A percentile compares a stretch with the other conserved stretches of the same genome.
Evolutionary conservation across 2,329 filamentous ascomycete genomes (phyloP).

Genomic region (Septoria linicola): DNA sequence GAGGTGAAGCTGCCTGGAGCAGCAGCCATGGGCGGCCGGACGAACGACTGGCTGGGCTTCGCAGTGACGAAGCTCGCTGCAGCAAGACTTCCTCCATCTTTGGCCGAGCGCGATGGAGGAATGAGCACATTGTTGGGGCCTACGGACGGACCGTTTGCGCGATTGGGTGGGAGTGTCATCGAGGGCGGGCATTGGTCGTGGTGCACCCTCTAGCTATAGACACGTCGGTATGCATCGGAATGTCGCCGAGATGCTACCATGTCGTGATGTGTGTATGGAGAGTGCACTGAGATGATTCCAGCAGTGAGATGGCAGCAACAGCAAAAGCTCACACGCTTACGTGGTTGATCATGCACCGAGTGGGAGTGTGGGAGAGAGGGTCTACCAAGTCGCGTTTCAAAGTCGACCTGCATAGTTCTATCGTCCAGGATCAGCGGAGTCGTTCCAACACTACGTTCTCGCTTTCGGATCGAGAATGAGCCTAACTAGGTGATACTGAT

Average conservation of each 20-base stretch:
- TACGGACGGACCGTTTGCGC: constrained; percentile 35
- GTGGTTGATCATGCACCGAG: no score
- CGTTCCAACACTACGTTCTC: no score
- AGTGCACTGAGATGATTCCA: no score
- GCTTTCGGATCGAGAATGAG: no score
- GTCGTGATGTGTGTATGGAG: neutral
- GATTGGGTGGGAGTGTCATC: constrained; percentile 33
- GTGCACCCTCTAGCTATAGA: constrained; percentile 18
- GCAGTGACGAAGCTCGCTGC: constrained; percentile 57
- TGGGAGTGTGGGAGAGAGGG: no score
- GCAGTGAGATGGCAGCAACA: no score
- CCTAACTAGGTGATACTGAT: no score
- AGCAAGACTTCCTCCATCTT: constrained; percentile 58
- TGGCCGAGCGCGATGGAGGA: constrained; percentile 45
- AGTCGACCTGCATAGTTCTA: neutral
- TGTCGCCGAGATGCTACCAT: constrained; percentile 19
- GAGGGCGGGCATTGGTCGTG: constrained; percentile 23
- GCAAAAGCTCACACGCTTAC: no score
- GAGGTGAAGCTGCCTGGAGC: constrained; percentile 81
- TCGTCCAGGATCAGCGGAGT: no score
- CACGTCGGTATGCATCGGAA: constrained; percentile 28
- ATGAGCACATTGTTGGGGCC: constrained; percentile 38
- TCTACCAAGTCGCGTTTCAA: neutral
- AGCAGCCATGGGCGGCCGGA: constrained; percentile 51
- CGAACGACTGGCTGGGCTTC: constrained; percentile 58